Base-by-base conservation (phyloP, 2,329 filamentous ascomycete genomes). In the Bertia moriformis region DNA sequence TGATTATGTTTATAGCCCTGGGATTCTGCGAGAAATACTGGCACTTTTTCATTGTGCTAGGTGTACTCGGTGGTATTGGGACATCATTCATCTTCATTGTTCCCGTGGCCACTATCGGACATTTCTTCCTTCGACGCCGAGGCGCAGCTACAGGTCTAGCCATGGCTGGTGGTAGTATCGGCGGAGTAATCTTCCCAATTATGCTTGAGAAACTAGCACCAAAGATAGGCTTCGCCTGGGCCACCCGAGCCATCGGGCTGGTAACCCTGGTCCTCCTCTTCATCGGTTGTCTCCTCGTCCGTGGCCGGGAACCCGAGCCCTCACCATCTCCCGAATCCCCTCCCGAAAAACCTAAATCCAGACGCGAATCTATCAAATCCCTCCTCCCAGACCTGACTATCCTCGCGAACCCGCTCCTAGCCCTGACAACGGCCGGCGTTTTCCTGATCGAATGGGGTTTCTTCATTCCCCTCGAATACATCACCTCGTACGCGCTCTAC, bases 11-110 rank as follows among this genome's bases (percentile, higher is more conserved):
- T 35, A 17, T 27, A 27, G 7, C 15, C 10, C 10, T 35, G 32
- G 32, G 32, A 7, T 35, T 35, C 7, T 35, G 32, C 17, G 17
- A 36, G 22, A n/a, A 51, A 19, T 63, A 58, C 43, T 65, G 58
- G 49, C 62, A 65, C 20, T 55, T 63, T 44, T 46, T 65, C 7
- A 47, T 65, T 0, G 54, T 53, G 19, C 57, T 55, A 40, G 56
- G 55, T 3, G 43, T 65, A 2, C 44, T 65, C 0, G 58, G 54
- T 5, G 63, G 60, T 0, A 43, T 59, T 1, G 50, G 57, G 0
- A 55, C 53, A 1, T 59, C 59, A 2, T 49, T 62, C 41, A 45
- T 62, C 32, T 53, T 56, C 14, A 61, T 58, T 2, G 57, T 53
- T 1, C 49, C 50, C 13, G 45, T 59, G 3, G 52, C 54, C 0